A percentile compares a stretch with the other conserved stretches of the same genome.
Evolutionary conservation across 306 rosid genomes (phyloP).

Genomic region (Heteromeles arbutifolia): DNA sequence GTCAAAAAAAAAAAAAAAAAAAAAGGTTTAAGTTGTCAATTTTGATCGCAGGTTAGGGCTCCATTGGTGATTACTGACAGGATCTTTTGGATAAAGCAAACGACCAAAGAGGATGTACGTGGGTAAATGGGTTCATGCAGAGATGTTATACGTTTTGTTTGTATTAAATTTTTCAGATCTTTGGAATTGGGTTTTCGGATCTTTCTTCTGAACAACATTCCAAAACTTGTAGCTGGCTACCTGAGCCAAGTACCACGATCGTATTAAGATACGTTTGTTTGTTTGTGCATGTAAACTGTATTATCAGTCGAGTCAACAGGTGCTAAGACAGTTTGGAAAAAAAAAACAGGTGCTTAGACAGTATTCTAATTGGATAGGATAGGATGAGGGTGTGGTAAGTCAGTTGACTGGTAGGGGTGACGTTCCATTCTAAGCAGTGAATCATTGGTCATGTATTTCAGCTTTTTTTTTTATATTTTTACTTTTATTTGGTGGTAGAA

Average conservation of each 20-base stretch:
- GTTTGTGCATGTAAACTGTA: constrained; percentile 27
- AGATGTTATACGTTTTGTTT: background rate
- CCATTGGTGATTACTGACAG: background rate
- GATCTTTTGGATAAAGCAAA: background rate
- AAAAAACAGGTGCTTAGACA: background rate
- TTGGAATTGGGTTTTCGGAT: constrained; percentile 31
- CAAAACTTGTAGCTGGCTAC: constrained; percentile 46
- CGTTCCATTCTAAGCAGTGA: background rate
- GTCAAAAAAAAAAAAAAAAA: no score
- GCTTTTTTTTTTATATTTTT: background rate
- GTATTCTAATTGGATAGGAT: background rate
- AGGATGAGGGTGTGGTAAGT: background rate
- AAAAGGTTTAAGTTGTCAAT: no score
- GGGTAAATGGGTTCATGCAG: background rate
- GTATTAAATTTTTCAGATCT: constrained; percentile 12
- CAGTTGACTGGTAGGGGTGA: background rate
- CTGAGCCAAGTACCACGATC: constrained; percentile 19
- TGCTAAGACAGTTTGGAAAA: background rate
- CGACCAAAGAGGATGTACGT: background rate
- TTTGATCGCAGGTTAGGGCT: background rate
- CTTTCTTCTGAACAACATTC: constrained; percentile 40
- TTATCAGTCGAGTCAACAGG: constrained; percentile 15
- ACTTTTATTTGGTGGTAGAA: background rate
- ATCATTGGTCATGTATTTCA: background rate
- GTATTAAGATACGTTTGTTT: constrained; percentile 8